Conservation (phyloP, 495 filamentous ascomycete genomes). For the Niebla homalea region DNA sequence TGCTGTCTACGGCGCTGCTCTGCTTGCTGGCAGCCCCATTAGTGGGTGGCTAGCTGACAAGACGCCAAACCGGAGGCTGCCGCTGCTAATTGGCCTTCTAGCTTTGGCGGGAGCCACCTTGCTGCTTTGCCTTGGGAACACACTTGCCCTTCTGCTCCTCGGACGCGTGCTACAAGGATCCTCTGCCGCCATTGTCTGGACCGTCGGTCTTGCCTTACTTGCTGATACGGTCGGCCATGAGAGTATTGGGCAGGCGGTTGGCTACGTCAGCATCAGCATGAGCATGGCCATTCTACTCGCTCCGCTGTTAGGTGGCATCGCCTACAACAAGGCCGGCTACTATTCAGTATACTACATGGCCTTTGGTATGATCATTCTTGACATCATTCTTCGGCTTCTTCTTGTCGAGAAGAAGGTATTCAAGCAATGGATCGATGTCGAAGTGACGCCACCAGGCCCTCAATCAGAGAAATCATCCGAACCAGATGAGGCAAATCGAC, state of each 20-base stretch:
- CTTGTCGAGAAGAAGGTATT: constrained; percentile 72
- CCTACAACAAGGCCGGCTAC: constrained; percentile 63
- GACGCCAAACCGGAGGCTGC: constrained; percentile 52
- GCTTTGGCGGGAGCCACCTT: constrained; percentile 57
- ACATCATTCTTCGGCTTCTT: constrained; percentile 53
- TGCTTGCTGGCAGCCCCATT: constrained; percentile 44
- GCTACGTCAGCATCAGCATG: constrained; percentile 59
- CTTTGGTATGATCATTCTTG: constrained; percentile 55
- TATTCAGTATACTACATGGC: constrained; percentile 61
- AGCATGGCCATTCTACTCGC: constrained; percentile 55
- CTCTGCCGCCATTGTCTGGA: constrained; percentile 71
- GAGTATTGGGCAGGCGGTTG: constrained; percentile 58
- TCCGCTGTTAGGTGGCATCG: constrained; percentile 64
- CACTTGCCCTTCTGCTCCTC: constrained; percentile 49
- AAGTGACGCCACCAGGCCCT: not conserved
- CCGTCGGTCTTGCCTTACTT: constrained; percentile 67
- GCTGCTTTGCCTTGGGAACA: constrained; percentile 61
- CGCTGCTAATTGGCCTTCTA: constrained; percentile 57
- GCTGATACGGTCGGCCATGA: constrained; percentile 65
- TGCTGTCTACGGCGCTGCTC: constrained; percentile 61
- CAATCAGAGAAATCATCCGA: not conserved
- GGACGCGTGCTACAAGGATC: constrained; percentile 67
- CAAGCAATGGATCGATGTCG: constrained; percentile 41
- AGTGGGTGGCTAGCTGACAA: constrained; percentile 47
- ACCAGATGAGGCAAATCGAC: not conserved